phyloP scores from a whole-genome alignment of 257 asterid species.

The Lycium barbarum region DNA sequence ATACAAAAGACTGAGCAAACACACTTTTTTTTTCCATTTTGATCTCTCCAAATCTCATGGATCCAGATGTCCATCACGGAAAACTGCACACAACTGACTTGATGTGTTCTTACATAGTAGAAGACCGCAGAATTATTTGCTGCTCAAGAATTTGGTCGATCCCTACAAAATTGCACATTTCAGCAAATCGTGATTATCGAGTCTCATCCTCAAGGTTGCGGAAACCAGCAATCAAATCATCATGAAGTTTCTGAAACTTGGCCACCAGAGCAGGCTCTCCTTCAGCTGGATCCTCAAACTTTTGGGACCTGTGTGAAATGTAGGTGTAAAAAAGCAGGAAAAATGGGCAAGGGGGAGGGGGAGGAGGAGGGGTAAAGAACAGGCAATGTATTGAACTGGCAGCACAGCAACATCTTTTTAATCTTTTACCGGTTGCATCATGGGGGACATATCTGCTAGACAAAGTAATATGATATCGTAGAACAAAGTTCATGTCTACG shows the following conservation, averaged over 20 bases:
- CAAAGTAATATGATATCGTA: neutral
- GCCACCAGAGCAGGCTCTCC: conserved; percentile 81
- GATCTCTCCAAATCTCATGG: conserved; percentile 36
- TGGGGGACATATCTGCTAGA: neutral
- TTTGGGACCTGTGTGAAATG: conserved; percentile 74
- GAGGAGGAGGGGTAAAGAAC: neutral
- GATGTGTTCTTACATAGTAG: conserved; percentile 29
- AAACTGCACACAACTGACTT: conserved; percentile 26
- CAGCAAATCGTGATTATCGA: conserved; percentile 51
- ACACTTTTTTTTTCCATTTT: conserved; percentile 36
- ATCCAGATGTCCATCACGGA: conserved; percentile 1
- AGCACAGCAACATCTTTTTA: neutral
- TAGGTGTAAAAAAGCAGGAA: neutral
- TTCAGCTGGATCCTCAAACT: conserved; percentile 99
- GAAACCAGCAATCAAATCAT: conserved; percentile 93
- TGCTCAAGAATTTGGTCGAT: conserved; percentile 1
- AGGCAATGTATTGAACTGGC: neutral
- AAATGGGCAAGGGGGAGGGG: neutral
- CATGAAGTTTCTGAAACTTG: conserved; percentile 85
- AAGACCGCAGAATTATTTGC: conserved; percentile 26
- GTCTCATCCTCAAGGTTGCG: conserved; percentile 96
- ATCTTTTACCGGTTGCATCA: neutral
- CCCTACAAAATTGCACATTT: conserved; percentile 20
- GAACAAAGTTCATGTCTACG: conserved; percentile 10
- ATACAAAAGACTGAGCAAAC: conserved; percentile 41